Conservation (phyloP, 352 stramenopile species). For the Phytopythium litorale region DNA sequence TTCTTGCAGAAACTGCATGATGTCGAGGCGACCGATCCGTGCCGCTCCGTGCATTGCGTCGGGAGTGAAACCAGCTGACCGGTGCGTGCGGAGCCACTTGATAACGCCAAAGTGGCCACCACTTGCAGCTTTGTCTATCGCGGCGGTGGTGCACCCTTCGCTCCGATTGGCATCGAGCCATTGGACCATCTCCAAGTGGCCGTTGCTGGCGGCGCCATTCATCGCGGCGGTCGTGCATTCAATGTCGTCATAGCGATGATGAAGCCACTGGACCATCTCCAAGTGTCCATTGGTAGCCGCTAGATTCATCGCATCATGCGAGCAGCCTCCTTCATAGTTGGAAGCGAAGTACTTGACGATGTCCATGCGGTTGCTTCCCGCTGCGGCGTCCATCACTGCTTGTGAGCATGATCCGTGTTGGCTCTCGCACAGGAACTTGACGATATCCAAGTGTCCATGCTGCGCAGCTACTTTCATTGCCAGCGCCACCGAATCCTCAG, state of each 20-base stretch:
- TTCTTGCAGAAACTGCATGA: too few relatives aligned
- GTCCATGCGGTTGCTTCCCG: constrained; percentile 9
- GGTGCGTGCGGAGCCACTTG: constrained; percentile 1
- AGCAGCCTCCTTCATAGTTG: not conserved
- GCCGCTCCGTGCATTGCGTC: too few relatives aligned
- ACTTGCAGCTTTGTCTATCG: not conserved
- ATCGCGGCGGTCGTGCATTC: not conserved
- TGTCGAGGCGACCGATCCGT: too few relatives aligned
- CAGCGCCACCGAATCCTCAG: not conserved
- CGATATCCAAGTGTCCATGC: constrained; percentile 17
- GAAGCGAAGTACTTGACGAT: not conserved
- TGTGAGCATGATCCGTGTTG: constrained; percentile 7
- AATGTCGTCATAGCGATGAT: not conserved
- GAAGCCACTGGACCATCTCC: not conserved
- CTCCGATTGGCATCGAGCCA: not conserved
- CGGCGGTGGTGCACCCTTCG: not conserved
- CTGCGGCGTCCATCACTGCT: constrained; percentile 21
- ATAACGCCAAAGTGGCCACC: not conserved
- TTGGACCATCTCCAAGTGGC: not conserved
- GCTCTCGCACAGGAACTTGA: constrained; percentile 15
- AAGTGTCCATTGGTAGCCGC: not conserved
- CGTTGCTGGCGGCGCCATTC: not conserved
- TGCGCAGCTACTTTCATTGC: constrained; percentile 23
- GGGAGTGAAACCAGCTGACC: too few relatives aligned
- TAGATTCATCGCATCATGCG: not conserved